Evolutionary conservation across 352 stramenopile species (phyloP).

Genomic region (Phytophthora megakarya): DNA sequence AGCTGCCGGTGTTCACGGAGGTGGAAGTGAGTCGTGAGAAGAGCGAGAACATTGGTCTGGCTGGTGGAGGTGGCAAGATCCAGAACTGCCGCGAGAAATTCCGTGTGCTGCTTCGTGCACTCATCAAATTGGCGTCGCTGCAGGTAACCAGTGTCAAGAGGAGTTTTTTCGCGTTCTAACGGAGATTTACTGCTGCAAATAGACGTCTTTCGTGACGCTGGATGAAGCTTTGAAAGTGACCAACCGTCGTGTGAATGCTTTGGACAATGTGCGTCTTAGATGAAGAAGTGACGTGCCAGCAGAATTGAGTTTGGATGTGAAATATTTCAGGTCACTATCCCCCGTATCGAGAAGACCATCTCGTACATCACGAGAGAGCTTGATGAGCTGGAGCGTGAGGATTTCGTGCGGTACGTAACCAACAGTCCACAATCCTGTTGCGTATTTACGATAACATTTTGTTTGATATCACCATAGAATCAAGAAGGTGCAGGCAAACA

Average conservation of each 20-base stretch:
- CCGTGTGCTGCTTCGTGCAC: constrained; percentile 73
- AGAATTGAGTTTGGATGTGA: background rate
- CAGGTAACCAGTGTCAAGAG: constrained; percentile 40
- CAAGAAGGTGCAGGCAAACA: constrained; percentile 99
- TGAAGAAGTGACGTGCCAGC: background rate
- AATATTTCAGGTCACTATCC: constrained; percentile 94
- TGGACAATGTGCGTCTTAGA: constrained; percentile 93
- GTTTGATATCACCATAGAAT: constrained; percentile 62
- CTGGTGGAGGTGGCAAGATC: constrained; percentile 98
- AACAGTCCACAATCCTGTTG: background rate
- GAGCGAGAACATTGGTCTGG: constrained; percentile 95
- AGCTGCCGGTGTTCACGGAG: constrained; percentile 98
- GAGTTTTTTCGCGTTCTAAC: constrained; percentile 26
- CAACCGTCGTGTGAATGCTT: constrained; percentile 98
- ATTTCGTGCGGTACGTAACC: constrained; percentile 80
- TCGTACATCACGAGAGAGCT: constrained; percentile 98
- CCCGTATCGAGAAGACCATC: constrained; percentile 96
- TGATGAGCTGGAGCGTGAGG: constrained; percentile 98
- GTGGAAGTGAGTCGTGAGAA: constrained; percentile 95
- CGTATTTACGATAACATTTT: background rate
- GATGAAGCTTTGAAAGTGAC: constrained; percentile 99
- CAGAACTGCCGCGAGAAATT: constrained; percentile 93
- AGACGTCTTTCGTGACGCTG: constrained; percentile 99
- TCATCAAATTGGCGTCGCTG: constrained; percentile 90
- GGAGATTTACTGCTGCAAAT: constrained; percentile 46